Evolutionary conservation across 345 rosid species (phyloP).

Genomic region (Carallia brachiata): DNA sequence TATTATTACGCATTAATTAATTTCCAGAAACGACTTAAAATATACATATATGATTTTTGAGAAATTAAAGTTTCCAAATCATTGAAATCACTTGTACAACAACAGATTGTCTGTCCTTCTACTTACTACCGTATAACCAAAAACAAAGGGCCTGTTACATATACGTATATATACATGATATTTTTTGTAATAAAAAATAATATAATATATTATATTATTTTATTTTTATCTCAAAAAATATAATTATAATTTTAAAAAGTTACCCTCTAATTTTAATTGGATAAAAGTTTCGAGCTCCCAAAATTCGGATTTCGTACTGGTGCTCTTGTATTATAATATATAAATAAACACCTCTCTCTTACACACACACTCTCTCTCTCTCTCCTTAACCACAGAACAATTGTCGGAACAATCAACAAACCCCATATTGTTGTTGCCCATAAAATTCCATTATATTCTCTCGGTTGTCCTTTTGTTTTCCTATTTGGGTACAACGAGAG

Average conservation of each 20-base stretch:
- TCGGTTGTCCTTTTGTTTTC: not conserved
- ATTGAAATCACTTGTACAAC: slow-evolving; percentile 9
- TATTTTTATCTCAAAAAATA: no score
- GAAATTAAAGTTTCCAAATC: not conserved
- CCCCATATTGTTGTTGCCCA: not conserved
- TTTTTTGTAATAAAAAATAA: no score
- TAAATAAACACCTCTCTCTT: no score
- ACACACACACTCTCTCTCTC: not conserved
- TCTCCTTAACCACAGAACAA: slow-evolving; percentile 25
- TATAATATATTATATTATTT: no score
- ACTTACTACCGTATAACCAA: no score
- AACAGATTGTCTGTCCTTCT: slow-evolving; percentile 22
- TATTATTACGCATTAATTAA: not conserved
- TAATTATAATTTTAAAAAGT: no score
- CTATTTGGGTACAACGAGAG: not conserved
- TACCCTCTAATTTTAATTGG: no score
- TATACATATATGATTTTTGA: not conserved
- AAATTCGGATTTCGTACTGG: no score
- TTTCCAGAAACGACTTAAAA: not conserved
- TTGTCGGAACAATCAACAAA: slow-evolving; percentile 25
- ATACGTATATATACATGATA: not conserved
- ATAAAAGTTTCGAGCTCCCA: no score
- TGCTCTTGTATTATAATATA: no score
- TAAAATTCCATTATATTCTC: not conserved
- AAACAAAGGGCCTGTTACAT: not conserved